Conservation (phyloP, 2,329 filamentous ascomycete species). For the Fusarium fujikuroi region DNA sequence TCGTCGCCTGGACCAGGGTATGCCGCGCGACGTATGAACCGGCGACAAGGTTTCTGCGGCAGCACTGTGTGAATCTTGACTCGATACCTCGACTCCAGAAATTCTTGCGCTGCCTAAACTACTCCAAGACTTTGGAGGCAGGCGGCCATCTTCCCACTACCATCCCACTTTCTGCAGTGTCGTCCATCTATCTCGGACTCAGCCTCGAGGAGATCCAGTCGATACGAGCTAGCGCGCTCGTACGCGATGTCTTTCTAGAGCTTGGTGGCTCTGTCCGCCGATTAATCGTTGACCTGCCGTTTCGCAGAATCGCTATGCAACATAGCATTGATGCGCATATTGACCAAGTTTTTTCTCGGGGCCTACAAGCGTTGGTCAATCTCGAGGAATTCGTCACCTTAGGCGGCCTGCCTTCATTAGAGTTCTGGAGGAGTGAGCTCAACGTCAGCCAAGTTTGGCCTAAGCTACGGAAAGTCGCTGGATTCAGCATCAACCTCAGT, state of each 20-base stretch:
- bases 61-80: slow-evolving; percentile 23
- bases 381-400: slow-evolving; percentile 29
- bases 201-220: neutral
- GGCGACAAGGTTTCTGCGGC: slow-evolving; percentile 8
- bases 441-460: slow-evolving; percentile 20
- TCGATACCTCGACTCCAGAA: neutral
- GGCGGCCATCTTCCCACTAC: neutral
- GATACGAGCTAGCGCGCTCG: neutral
- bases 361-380: slow-evolving; percentile 6
- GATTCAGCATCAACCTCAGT: slow-evolving; percentile 24
- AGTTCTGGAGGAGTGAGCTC: slow-evolving; percentile 20
- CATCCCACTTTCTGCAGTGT: neutral
- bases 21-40: slow-evolving; percentile 25
- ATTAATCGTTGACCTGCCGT: slow-evolving; percentile 26
- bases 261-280: slow-evolving; percentile 19
- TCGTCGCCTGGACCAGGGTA: slow-evolving; percentile 25
- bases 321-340: slow-evolving; percentile 3
- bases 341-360: neutral
- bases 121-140: neutral
- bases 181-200: slow-evolving; percentile 26
- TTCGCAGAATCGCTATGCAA: slow-evolving; percentile 7
- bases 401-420: slow-evolving; percentile 14
- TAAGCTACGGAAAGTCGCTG: slow-evolving; percentile 17
- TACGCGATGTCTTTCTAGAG: slow-evolving; percentile 10
- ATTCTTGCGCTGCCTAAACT: neutral